Conservation (phyloP, 306 rosid genomes). For the Trifolium fragiferum region DNA sequence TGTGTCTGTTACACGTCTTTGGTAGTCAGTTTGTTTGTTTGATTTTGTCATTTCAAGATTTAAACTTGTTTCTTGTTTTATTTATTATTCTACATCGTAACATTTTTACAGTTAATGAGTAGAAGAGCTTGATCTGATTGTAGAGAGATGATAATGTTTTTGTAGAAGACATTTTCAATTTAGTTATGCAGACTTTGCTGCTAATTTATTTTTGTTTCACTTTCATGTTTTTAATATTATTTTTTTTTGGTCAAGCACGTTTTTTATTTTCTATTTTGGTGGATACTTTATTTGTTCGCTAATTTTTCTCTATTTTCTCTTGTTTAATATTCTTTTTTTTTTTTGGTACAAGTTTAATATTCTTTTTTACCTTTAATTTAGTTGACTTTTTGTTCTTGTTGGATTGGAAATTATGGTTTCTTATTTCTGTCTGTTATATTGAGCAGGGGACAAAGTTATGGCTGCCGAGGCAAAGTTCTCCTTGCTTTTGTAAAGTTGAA, state of each 20-base stretch:
- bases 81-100: not conserved
- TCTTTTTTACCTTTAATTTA: not conserved
- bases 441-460: slow-evolving; percentile 88
- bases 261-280: not conserved
- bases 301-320: not conserved
- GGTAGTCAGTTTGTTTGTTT: no score
- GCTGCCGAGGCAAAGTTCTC: slow-evolving; percentile 82
- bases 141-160: no score
- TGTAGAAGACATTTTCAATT: not conserved
- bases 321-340: slow-evolving; percentile 1
- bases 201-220: not conserved
- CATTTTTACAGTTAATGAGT: no score
- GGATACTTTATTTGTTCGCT: not conserved
- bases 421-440: slow-evolving; percentile 36
- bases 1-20: no score
- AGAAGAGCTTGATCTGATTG: no score
- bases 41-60: no score
- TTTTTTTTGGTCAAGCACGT: no score
- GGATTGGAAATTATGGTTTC: slow-evolving; percentile 24
- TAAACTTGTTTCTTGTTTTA: no score
- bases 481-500: slow-evolving; percentile 96
- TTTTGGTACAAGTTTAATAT: no score
- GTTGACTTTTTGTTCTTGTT: slow-evolving; percentile 18
- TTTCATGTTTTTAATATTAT: not conserved
- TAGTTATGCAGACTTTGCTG: not conserved